Conservation (phyloP, 495 filamentous ascomycete genomes). For the Penicillium taxi region DNA sequence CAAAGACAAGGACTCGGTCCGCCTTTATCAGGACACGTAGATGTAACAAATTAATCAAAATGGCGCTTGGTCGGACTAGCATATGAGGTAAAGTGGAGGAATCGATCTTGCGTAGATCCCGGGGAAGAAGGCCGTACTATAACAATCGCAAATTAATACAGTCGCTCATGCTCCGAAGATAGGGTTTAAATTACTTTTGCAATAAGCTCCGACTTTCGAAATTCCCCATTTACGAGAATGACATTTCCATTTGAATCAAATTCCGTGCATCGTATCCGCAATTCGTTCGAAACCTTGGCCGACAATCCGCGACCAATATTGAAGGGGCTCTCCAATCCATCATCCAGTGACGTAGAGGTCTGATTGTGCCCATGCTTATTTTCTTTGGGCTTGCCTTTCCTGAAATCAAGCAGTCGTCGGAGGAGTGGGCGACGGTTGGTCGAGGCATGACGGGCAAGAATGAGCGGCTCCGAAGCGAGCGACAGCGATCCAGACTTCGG, state of each 20-base stretch:
- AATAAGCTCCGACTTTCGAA: slow-evolving; percentile 93
- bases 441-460: slow-evolving; percentile 29
- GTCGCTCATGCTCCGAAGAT: neutral
- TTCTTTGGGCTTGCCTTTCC: slow-evolving; percentile 25
- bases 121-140: slow-evolving; percentile 90
- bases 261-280: slow-evolving; percentile 84
- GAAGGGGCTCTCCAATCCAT: slow-evolving; percentile 32
- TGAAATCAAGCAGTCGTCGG: slow-evolving; percentile 47
- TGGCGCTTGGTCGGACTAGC: slow-evolving; percentile 85
- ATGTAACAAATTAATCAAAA: slow-evolving; percentile 90
- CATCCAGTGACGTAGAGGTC: slow-evolving; percentile 27
- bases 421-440: slow-evolving; percentile 44
- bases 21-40: slow-evolving; percentile 89
- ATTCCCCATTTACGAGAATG: slow-evolving; percentile 90
- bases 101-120: slow-evolving; percentile 95
- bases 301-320: slow-evolving; percentile 53
- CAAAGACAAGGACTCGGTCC: slow-evolving; percentile 88
- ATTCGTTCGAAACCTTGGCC: slow-evolving; percentile 68
- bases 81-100: slow-evolving; percentile 97
- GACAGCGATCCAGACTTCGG: slow-evolving; percentile 3
- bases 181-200: slow-evolving; percentile 63
- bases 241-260: slow-evolving; percentile 90
- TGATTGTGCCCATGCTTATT: slow-evolving; percentile 12
- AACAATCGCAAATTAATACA: neutral
- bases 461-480: slow-evolving; percentile 2